These are phyloP conservation scores for Colletotrichum spinosum DNA, from an alignment of 2,329 filamentous ascomycete species.

Conservation along the genomic window DNA sequence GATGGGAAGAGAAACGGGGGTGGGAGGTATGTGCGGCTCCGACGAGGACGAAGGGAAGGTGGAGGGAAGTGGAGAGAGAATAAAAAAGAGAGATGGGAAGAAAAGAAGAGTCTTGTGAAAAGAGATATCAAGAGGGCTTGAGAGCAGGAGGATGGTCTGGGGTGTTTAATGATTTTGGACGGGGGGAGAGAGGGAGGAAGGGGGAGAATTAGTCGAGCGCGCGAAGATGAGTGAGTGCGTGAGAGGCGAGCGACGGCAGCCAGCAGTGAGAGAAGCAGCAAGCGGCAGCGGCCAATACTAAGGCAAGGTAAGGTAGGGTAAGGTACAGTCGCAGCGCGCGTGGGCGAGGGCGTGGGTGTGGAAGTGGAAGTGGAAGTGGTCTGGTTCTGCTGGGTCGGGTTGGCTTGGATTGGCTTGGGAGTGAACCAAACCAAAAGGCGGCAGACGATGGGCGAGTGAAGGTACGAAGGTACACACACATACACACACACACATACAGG, in stretches of 20 bases:
- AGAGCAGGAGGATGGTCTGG: conserved; percentile 52
- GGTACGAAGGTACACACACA: conserved; percentile 11
- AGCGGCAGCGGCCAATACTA: conserved; percentile 27
- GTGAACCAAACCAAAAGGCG: conserved; percentile 4
- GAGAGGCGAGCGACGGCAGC: conserved; percentile 24
- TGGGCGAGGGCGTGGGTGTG: conserved; percentile 7
- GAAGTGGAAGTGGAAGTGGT: conserved; percentile 8
- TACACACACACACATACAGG: not conserved
- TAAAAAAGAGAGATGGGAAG: conserved; percentile 50
- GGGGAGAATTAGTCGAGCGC: conserved; percentile 29
- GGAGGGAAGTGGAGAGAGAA: conserved; percentile 43
- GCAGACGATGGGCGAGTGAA: conserved; percentile 36
- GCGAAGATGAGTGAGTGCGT: conserved; percentile 13
- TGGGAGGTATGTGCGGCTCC: conserved; percentile 40
- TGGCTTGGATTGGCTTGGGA: no score
- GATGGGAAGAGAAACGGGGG: conserved; percentile 34
- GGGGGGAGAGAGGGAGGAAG: conserved; percentile 42
- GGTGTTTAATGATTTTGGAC: conserved; percentile 54
- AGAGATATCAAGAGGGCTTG: conserved; percentile 50
- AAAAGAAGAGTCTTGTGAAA: conserved; percentile 54
- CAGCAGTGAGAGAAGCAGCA: conserved; percentile 19
- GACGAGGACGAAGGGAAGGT: conserved; percentile 44
- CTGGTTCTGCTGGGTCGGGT: conserved; percentile 1
- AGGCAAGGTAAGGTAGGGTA: conserved; percentile 16
- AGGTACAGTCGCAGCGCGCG: conserved; percentile 25